Conservation (phyloP, 768 basidiomycete genomes). For the Serendipita sp. region DNA sequence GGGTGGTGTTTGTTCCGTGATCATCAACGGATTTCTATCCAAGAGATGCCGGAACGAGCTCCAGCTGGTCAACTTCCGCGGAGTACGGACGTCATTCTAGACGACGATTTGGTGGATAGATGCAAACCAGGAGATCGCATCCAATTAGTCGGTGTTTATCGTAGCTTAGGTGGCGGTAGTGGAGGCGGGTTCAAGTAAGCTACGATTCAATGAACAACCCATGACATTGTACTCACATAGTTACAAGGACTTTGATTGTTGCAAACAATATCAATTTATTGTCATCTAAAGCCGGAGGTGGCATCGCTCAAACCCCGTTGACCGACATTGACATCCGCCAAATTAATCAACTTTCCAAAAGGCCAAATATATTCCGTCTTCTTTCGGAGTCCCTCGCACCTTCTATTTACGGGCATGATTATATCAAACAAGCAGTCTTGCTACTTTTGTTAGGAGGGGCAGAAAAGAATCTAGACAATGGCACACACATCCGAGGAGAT, state of each 20-base stretch:
- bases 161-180: slow-evolving; percentile 82
- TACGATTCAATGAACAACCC: neutral
- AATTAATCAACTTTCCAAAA: slow-evolving; percentile 87
- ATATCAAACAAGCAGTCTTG: slow-evolving; percentile 87
- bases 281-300: slow-evolving; percentile 87
- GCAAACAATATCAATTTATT: slow-evolving; percentile 92
- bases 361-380: slow-evolving; percentile 69
- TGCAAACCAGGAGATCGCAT: slow-evolving; percentile 98
- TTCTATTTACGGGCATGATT: slow-evolving; percentile 91
- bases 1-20: slow-evolving; percentile 86
- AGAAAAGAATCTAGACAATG: slow-evolving; percentile 94
- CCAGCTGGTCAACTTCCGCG: slow-evolving; percentile 93
- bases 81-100: slow-evolving; percentile 88
- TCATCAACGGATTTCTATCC: slow-evolving; percentile 94
- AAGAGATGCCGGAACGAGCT: slow-evolving; percentile 98
- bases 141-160: slow-evolving; percentile 88
- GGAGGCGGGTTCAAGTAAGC: slow-evolving; percentile 86
- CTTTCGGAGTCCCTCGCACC: slow-evolving; percentile 92
- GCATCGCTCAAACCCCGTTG: slow-evolving; percentile 81
- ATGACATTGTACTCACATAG: slow-evolving; percentile 9
- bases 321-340: slow-evolving; percentile 89
- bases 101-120: slow-evolving; percentile 91
- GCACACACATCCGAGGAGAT: slow-evolving; percentile 97
- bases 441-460: slow-evolving; percentile 89
- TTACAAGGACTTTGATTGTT: slow-evolving; percentile 66